Evolutionary conservation across 2,329 filamentous ascomycete species (phyloP).

Genomic region (Polytolypa hystricis): DNA sequence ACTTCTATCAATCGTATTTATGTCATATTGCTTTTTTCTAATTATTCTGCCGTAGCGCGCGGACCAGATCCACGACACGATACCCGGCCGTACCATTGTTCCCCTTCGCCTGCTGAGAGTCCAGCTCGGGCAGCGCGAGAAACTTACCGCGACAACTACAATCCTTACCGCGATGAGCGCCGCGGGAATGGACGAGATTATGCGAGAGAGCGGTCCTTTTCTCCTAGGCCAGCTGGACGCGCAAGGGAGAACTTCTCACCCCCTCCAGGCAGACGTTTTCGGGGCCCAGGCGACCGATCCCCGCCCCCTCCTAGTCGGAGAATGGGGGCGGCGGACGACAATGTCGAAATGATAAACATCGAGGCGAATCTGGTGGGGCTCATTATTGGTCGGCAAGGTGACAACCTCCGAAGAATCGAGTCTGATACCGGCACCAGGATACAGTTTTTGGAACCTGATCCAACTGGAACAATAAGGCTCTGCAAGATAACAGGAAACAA

Average conservation of each 20-base stretch:
- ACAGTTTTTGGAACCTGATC: conserved; percentile 71
- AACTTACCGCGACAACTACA: conserved; percentile 62
- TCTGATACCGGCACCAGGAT: conserved; percentile 71
- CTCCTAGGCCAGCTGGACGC: conserved; percentile 49
- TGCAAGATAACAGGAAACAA: conserved; percentile 75
- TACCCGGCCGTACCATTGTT: conserved; percentile 44
- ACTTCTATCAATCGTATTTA: neutral
- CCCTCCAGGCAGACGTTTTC: conserved; percentile 39
- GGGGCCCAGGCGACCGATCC: conserved; percentile 44
- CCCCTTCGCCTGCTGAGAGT: conserved; percentile 52
- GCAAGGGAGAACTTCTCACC: conserved; percentile 48
- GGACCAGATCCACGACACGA: conserved; percentile 30
- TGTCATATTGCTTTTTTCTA: neutral
- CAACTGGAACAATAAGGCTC: conserved; percentile 60
- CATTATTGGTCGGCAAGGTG: conserved; percentile 82
- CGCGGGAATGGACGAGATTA: conserved; percentile 48
- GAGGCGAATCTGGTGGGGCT: conserved; percentile 78
- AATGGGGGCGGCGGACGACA: conserved; percentile 45
- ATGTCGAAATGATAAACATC: conserved; percentile 71
- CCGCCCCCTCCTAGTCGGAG: conserved; percentile 44
- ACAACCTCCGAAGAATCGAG: conserved; percentile 79
- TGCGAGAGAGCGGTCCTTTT: conserved; percentile 60
- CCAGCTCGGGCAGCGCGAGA: conserved; percentile 56
- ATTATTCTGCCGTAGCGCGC: neutral
- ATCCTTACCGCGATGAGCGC: conserved; percentile 77